Conservation (phyloP, 139 green algal genomes). For the Diplosphaera chodatii region DNA sequence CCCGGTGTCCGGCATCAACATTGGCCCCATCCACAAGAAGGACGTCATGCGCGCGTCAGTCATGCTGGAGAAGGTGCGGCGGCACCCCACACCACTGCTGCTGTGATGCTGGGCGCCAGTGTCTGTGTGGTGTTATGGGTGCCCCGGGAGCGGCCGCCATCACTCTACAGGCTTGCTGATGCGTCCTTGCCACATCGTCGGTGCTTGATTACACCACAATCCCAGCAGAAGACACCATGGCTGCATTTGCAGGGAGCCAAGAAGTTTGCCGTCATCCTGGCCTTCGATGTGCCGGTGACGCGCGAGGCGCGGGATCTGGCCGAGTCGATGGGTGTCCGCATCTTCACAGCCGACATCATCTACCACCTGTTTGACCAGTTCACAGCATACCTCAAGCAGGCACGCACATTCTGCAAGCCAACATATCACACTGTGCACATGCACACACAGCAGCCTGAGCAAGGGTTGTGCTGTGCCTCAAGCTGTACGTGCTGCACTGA, state of each 20-base stretch:
- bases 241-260: conserved; percentile 37
- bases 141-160: too few relatives aligned
- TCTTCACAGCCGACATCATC: conserved; percentile 99
- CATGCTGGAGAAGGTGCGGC: conserved; percentile 90
- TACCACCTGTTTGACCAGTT: conserved; percentile 99
- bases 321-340: conserved; percentile 75
- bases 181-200: too few relatives aligned
- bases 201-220: neutral
- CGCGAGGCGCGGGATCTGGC: conserved; percentile 75
- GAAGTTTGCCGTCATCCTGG: conserved; percentile 93
- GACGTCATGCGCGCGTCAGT: conserved; percentile 95
- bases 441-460: too few relatives aligned
- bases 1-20: conserved; percentile 87
- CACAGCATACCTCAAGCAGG: conserved; percentile 68
- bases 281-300: conserved; percentile 90
- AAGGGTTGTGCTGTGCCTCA: too few relatives aligned
- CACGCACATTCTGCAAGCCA: conserved; percentile 13
- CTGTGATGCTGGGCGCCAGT: too few relatives aligned
- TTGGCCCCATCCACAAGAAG: conserved; percentile 93
- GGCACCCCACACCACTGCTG: too few relatives aligned
- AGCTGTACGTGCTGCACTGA: too few relatives aligned
- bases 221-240: neutral
- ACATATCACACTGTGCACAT: too few relatives aligned
- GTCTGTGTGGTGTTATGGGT: too few relatives aligned
- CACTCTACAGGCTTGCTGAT: too few relatives aligned